These are phyloP conservation scores for Cardamine chenopodiifolia DNA, from an alignment of 345 rosid species.

Conservation along the genomic window DNA sequence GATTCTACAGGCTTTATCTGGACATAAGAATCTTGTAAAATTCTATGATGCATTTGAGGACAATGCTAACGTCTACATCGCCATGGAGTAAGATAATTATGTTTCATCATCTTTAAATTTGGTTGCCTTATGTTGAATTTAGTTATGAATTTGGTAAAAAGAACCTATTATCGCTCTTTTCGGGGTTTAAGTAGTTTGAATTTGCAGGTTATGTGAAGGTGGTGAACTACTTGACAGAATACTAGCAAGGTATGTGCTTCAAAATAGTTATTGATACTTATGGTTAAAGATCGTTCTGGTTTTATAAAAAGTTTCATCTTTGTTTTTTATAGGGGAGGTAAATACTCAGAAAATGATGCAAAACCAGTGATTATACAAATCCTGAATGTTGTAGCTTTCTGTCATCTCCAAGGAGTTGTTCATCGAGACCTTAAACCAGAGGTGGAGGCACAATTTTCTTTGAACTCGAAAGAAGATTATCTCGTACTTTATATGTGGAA, in stretches of 20 bases:
- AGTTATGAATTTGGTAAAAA: background rate
- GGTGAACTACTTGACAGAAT: constrained; percentile 95
- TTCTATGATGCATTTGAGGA: constrained; percentile 96
- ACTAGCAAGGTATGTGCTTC: constrained; percentile 63
- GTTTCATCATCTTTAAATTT: background rate
- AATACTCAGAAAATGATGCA: constrained; percentile 88
- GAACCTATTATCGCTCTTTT: background rate
- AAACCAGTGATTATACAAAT: constrained; percentile 82
- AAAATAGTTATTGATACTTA: background rate
- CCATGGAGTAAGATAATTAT: constrained; percentile 77
- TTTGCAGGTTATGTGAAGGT: constrained; percentile 93
- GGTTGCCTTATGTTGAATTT: background rate
- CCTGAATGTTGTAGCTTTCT: constrained; percentile 80
- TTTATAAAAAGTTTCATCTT: background rate
- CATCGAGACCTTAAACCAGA: constrained; percentile 98
- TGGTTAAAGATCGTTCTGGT: background rate
- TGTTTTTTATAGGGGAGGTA: constrained; percentile 71
- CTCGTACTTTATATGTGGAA: background rate
- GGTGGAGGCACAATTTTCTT: constrained; percentile 48
- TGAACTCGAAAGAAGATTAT: background rate
- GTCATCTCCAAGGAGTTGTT: constrained; percentile 97
- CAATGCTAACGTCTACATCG: constrained; percentile 75
- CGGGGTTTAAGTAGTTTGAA: constrained; percentile 8
- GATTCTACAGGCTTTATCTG: constrained; percentile 79
- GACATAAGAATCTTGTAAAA: constrained; percentile 77